These are phyloP conservation scores for Trichosporon coremiiforme DNA, from an alignment of 1,284 basidiomycete genomes.

Conservation along the genomic window DNA sequence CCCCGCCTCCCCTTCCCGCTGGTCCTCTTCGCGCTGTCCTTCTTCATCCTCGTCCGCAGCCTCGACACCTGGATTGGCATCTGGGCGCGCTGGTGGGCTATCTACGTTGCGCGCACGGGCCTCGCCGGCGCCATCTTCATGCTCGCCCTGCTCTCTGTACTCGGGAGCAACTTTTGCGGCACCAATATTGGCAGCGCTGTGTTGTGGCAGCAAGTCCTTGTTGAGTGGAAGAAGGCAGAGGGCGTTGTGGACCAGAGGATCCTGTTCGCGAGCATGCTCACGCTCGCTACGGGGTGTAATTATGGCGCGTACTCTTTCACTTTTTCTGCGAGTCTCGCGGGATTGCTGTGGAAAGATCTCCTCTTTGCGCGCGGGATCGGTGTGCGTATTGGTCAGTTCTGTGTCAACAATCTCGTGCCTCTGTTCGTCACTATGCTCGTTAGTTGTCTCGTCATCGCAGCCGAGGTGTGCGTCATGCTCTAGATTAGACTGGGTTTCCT, in stretches of 20 bases:
- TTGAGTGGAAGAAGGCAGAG: background rate
- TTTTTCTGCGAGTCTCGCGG: constrained; percentile 83
- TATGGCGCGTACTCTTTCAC: constrained; percentile 85
- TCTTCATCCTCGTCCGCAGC: constrained; percentile 91
- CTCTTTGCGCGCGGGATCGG: constrained; percentile 74
- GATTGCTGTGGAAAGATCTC: constrained; percentile 82
- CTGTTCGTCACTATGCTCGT: constrained; percentile 68
- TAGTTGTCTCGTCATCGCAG: constrained; percentile 54
- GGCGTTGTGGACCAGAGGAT: constrained; percentile 35
- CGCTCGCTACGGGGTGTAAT: constrained; percentile 80
- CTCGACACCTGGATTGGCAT: constrained; percentile 84
- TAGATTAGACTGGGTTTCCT: background rate
- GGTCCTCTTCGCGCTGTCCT: constrained; percentile 88
- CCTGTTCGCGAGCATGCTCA: constrained; percentile 58
- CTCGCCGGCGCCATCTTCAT: constrained; percentile 58
- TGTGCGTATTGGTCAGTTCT: constrained; percentile 70
- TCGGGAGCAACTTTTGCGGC: constrained; percentile 84
- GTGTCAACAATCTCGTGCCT: constrained; percentile 70
- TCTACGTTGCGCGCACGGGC: constrained; percentile 58
- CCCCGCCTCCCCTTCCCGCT: constrained; percentile 61
- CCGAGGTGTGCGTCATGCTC: constrained; percentile 57
- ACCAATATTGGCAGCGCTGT: constrained; percentile 79
- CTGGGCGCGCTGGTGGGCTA: constrained; percentile 72
- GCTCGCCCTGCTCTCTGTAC: constrained; percentile 63
- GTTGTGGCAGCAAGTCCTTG: constrained; percentile 28